Percentiles rank a stretch among this genome's conserved stretches.
Evolutionary conservation across 495 filamentous ascomycete species (phyloP).

Genomic region (Aspergillus funiculosus): DNA sequence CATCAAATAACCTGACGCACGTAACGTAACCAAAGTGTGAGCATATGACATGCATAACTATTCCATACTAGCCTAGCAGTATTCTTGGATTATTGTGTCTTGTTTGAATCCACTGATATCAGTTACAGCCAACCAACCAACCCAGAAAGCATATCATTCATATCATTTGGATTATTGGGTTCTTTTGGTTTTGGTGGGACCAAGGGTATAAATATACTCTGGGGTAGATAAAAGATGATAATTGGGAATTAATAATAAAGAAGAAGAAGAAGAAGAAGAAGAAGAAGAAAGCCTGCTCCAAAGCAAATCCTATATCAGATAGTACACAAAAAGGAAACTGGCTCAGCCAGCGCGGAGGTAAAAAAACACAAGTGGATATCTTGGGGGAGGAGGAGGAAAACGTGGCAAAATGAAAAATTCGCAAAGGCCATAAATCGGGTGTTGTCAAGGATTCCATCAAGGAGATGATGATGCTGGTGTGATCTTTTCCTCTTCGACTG

Average conservation of each 20-base stretch:
- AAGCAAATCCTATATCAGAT: slow-evolving; percentile 5
- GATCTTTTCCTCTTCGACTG: slow-evolving; percentile 27
- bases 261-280: slow-evolving; percentile 7
- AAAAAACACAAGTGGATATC: slow-evolving; percentile 25
- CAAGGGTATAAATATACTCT: too few relatives aligned
- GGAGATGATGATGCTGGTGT: neutral
- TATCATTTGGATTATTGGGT: too few relatives aligned
- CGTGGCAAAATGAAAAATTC: slow-evolving; percentile 8
- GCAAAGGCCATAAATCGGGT: neutral
- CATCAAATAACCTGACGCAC: too few relatives aligned
- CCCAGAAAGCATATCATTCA: too few relatives aligned
- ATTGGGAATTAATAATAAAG: slow-evolving; percentile 22
- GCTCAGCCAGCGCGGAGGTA: slow-evolving; percentile 15
- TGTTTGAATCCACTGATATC: too few relatives aligned
- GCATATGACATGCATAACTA: too few relatives aligned
- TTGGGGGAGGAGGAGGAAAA: slow-evolving; percentile 7
- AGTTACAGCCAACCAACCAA: too few relatives aligned
- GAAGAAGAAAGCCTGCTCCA: slow-evolving; percentile 16
- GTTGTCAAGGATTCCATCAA: neutral
- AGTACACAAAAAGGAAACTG: slow-evolving; percentile 14
- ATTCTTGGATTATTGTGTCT: too few relatives aligned
- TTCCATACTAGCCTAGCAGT: too few relatives aligned
- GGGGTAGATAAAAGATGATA: too few relatives aligned
- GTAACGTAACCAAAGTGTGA: too few relatives aligned
- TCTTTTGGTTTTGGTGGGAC: too few relatives aligned